phyloP scores from a whole-genome alignment of 2,329 filamentous ascomycete genomes.

The Leptodontidium sp. region DNA sequence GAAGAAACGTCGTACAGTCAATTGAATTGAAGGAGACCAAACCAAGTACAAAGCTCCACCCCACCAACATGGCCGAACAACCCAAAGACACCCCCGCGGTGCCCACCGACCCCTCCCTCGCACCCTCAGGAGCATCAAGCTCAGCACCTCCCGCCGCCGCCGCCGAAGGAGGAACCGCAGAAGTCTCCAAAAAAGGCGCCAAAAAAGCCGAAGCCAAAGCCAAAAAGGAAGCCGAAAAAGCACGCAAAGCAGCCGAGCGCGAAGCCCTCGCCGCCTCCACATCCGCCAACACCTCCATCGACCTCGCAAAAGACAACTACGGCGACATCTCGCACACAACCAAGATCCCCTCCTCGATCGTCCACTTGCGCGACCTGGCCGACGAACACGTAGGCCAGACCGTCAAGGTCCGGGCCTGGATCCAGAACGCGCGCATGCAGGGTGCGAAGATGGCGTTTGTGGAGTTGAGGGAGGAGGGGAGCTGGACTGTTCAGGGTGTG shows the following conservation, averaged over 20 bases:
- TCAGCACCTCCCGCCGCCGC: not conserved
- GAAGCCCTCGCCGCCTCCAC: slow-evolving; percentile 74
- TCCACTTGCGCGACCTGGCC: slow-evolving; percentile 69
- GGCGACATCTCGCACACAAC: slow-evolving; percentile 71
- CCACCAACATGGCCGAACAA: slow-evolving; percentile 30
- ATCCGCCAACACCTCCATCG: slow-evolving; percentile 69
- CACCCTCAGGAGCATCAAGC: slow-evolving; percentile 13
- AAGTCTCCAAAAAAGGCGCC: slow-evolving; percentile 75
- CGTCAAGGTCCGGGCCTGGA: slow-evolving; percentile 79
- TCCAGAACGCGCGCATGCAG: slow-evolving; percentile 89
- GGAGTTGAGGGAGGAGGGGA: slow-evolving; percentile 78
- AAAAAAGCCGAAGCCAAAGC: slow-evolving; percentile 89
- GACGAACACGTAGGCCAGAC: slow-evolving; percentile 73
- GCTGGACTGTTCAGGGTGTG: slow-evolving; percentile 85
- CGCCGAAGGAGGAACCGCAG: slow-evolving; percentile 28
- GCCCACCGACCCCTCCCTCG: slow-evolving; percentile 32
- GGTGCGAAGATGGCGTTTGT: slow-evolving; percentile 92
- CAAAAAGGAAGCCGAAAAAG: slow-evolving; percentile 87
- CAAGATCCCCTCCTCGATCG: slow-evolving; percentile 60
- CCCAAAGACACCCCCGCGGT: slow-evolving; percentile 27
- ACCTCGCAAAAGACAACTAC: slow-evolving; percentile 80
- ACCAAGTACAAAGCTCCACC: slow-evolving; percentile 11
- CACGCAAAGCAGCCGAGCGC: slow-evolving; percentile 74
- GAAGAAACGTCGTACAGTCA: not conserved
- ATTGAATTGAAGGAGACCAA: slow-evolving; percentile 5